These are phyloP conservation scores for Trichoderma erinaceum DNA, from an alignment of 495 filamentous ascomycete genomes.

Conservation along the genomic window DNA sequence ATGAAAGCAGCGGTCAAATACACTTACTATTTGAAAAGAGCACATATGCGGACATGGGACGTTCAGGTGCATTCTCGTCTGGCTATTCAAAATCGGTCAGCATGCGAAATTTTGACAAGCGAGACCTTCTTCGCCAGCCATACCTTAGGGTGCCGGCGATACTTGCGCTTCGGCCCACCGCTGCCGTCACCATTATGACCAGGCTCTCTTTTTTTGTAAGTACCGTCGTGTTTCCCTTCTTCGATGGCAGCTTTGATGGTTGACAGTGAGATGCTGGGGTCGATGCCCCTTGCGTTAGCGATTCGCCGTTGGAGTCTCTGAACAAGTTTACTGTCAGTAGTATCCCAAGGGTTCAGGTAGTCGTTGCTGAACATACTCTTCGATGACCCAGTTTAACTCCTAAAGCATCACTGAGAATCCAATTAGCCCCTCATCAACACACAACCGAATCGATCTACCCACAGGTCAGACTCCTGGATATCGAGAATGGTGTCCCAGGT, in stretches of 20 bases:
- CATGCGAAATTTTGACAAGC: not conserved
- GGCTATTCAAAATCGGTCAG: constrained; percentile 37
- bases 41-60: constrained; percentile 74
- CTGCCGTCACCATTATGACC: constrained; percentile 21
- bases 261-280: constrained; percentile 39
- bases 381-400: constrained; percentile 73
- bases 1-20: not conserved
- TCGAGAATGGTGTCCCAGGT: constrained; percentile 74
- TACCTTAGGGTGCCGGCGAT: constrained; percentile 73
- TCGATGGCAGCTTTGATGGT: constrained; percentile 19
- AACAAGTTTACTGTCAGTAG: constrained; percentile 19
- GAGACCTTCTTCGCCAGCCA: constrained; percentile 17
- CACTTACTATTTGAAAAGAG: constrained; percentile 74
- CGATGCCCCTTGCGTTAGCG: constrained; percentile 52
- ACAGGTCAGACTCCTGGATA: constrained; percentile 76
- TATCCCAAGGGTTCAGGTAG: not conserved
- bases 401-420: constrained; percentile 49
- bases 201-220: not conserved
- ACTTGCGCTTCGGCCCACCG: constrained; percentile 57
- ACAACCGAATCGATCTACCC: constrained; percentile 26
- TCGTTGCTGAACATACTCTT: constrained; percentile 48
- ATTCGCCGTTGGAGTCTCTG: constrained; percentile 49
- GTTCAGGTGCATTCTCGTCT: constrained; percentile 70
- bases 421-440: constrained; percentile 18
- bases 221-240: not conserved